These are phyloP conservation scores for Gossypium schwendimanii DNA, from an alignment of 441 rosid genomes.

Conservation along the genomic window DNA sequence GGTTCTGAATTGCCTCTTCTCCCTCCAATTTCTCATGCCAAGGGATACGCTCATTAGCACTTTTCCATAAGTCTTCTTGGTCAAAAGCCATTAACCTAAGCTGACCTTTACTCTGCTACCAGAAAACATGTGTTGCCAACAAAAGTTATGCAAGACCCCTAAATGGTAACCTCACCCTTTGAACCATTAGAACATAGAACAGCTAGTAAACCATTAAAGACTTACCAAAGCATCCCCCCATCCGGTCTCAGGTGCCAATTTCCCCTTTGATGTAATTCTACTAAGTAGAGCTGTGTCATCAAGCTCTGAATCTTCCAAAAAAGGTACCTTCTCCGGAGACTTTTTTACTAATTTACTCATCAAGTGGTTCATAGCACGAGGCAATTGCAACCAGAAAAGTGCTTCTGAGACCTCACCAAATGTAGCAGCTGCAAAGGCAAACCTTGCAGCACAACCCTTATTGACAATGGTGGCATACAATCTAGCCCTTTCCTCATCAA, in stretches of 20 bases:
- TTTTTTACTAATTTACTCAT: conserved; percentile 52
- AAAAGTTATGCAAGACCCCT: not conserved
- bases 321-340: conserved; percentile 39
- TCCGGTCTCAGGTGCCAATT: conserved; percentile 34
- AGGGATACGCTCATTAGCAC: conserved; percentile 81
- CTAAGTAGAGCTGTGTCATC: conserved; percentile 46
- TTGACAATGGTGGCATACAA: conserved; percentile 73
- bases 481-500: conserved; percentile 90
- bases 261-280: conserved; percentile 55
- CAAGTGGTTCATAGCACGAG: conserved; percentile 77
- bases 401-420: conserved; percentile 92
- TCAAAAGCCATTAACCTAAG: conserved; percentile 84
- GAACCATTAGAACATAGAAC: not conserved
- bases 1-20: conserved; percentile 88
- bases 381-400: conserved; percentile 93
- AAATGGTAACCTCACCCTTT: not conserved
- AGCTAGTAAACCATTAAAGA: not conserved
- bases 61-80: conserved; percentile 83
- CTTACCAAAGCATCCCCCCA: conserved; percentile 53
- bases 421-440: conserved; percentile 90
- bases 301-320: conserved; percentile 28
- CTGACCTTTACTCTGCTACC: conserved; percentile 55
- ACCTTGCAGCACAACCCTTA: conserved; percentile 78
- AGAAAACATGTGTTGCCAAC: conserved; percentile 12
- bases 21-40: conserved; percentile 98